Evolutionary conservation across 2,329 filamentous ascomycete genomes (phyloP), one percentile per base, ranked within the genome.

Genomic region (Nannizziopsis barbatae): DNA sequence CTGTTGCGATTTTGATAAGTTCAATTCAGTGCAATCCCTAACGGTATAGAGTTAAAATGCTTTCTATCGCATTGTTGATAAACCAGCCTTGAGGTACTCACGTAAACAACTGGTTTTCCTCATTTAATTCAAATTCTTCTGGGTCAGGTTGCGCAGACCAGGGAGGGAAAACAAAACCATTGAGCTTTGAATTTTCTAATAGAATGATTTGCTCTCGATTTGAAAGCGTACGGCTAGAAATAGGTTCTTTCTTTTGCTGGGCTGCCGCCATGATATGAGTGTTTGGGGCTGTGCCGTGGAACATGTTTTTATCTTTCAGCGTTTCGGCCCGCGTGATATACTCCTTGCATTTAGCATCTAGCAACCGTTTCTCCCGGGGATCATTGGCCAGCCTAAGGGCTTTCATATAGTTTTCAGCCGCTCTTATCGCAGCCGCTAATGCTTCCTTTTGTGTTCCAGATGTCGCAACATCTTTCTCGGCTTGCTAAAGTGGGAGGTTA

Each of bases 81-180:
- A 14, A 44, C 35, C 41, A 32, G n/a, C 15, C 32, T 11, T 14
- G 37, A 17, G 6, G 22, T 15, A 42, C 39, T 22, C 74, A 86
- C 84, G 68, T 74, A 62, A 83, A 95, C n/a, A 68, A 62, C 5
- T 66, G 63, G 35, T 71, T 69, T n/a, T 71, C 72, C 2, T 72
- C 62, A 5, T 62, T 56, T 22, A 73, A 64, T 30, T 72, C 64
- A 56, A 95, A 95, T 27, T 84, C 77, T 3, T 73, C 64, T 0
- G 75, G 63, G 2, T 65, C 62, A 1, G 86, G 83, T 22, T 79
- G 71, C 1, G 65, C 66, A n/a, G 76, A 76, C 92, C 92, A 98
- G 0, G 85, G 87, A 9, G 84, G 87, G 56, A 95, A 96, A 15
- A 83, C 74, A 58, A 81, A 84, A 0, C 84, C 86, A 61, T 95